Conservation (phyloP, 108 stramenopile genomes). For the Parietichytrium sp. region DNA sequence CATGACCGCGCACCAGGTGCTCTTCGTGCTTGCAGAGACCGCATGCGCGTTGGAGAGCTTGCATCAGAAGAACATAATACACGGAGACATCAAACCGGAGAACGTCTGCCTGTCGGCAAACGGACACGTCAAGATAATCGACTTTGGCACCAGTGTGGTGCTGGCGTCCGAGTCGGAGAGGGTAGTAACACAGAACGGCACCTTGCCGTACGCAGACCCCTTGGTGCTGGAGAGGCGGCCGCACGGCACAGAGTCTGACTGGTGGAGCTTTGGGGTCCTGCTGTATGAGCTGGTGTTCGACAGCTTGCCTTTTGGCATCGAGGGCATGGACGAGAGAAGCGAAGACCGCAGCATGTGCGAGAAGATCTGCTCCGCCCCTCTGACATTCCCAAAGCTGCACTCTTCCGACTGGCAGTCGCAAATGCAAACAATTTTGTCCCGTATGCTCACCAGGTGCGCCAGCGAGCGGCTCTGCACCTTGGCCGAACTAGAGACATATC, state of each 20-base stretch:
- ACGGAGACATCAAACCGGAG: constrained; percentile 13
- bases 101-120: constrained; percentile 6
- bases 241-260: constrained; percentile 35
- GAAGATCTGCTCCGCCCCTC: background rate
- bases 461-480: no score
- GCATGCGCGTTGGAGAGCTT: background rate
- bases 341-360: background rate
- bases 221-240: background rate
- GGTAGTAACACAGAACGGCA: background rate
- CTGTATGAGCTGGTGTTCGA: background rate
- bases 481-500: no score
- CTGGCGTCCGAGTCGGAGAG: background rate
- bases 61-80: background rate
- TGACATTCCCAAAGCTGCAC: constrained; percentile 5
- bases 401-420: no score
- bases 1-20: no score
- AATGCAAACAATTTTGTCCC: no score
- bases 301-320: background rate
- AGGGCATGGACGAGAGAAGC: no score
- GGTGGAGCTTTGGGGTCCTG: constrained; percentile 35
- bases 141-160: background rate
- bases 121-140: background rate
- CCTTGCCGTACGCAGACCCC: background rate
- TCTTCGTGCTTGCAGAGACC: background rate
- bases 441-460: no score